Evolutionary conservation across 2,329 filamentous ascomycete species (phyloP), one percentile per base, ranked within the genome.

Genomic region (Botryosphaeria agaves): DNA sequence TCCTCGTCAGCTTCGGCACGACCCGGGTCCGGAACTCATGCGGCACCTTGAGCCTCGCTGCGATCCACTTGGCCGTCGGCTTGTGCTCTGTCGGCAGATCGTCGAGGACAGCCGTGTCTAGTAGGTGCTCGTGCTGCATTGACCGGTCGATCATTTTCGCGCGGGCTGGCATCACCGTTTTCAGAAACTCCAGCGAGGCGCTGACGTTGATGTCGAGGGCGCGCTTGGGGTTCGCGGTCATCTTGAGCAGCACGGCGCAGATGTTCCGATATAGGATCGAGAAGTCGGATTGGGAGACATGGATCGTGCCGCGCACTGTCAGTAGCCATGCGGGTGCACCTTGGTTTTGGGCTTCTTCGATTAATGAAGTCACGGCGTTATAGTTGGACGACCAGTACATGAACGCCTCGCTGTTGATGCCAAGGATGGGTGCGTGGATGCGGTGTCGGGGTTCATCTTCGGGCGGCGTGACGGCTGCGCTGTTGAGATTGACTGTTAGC

Each of bases 361-460:
- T 67, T 11, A 78, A 53, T 0, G 57, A 53, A 36, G 64, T 57
- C 7, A 76, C 59, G 20, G 64, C 59, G 24, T 68, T 52, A 42
- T 74, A 75, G 36, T 77, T 79, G 2, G 61, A 56, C 14, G 66
- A 61, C 73, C 73, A 78, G 49, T 77, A 73, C 59, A 76, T 76
- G 51, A 78, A 78, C 0, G 71, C 73, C 47, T 79, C 74, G 5
- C 64, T 69, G 29, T 74, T 75, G 43, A 79, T 70, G 3, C 66
- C 67, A 5, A 79, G 56, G 5, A 78, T 43, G 4, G 73, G 73
- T 8, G 63, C 58, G 21, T 55, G 52, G 26, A 66, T 61, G 11
- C 57, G 55, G 33, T 64, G 54, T 3, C 56, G 41, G 1, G 55
- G 51, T 12, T 59, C 53, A 18, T 64, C 57, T 3, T 46, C 44